phyloP scores from a whole-genome alignment of 345 rosid species.

The Capsella bursapastoris region DNA sequence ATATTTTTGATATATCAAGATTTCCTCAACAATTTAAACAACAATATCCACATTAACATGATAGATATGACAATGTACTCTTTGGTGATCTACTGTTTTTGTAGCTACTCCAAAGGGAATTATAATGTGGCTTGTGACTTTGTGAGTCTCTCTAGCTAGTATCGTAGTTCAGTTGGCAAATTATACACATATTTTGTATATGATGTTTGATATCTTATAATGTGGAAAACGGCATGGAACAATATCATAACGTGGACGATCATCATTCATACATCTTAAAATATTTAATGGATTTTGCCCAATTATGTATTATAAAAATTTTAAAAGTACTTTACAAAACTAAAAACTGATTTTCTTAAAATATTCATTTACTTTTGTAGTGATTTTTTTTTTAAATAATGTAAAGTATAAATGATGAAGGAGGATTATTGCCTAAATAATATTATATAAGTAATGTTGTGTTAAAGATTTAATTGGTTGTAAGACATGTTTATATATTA shows the following conservation, averaged over 20 bases:
- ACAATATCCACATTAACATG: constrained; percentile 15
- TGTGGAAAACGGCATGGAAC: background rate
- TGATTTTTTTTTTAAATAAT: no score
- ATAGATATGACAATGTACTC: background rate
- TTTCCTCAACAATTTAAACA: background rate
- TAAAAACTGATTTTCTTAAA: background rate
- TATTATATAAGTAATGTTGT: background rate
- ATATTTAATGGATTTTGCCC: background rate
- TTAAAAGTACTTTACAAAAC: no score
- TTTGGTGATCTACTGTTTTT: background rate
- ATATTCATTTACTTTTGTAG: background rate
- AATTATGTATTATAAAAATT: no score
- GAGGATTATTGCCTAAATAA: background rate
- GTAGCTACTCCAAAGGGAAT: background rate
- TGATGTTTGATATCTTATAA: background rate
- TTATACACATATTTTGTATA: background rate
- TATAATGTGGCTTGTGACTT: background rate
- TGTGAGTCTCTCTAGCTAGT: background rate
- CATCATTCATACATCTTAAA: background rate
- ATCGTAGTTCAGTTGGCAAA: background rate
- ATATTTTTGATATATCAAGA: background rate
- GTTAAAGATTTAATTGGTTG: background rate
- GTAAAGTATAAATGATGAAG: no score
- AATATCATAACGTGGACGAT: background rate
- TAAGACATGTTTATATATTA: background rate